Percentiles rank a stretch among this genome's conserved stretches.
Evolutionary conservation across 2,329 filamentous ascomycete genomes (phyloP).

Genomic region (Drechslera avenae): DNA sequence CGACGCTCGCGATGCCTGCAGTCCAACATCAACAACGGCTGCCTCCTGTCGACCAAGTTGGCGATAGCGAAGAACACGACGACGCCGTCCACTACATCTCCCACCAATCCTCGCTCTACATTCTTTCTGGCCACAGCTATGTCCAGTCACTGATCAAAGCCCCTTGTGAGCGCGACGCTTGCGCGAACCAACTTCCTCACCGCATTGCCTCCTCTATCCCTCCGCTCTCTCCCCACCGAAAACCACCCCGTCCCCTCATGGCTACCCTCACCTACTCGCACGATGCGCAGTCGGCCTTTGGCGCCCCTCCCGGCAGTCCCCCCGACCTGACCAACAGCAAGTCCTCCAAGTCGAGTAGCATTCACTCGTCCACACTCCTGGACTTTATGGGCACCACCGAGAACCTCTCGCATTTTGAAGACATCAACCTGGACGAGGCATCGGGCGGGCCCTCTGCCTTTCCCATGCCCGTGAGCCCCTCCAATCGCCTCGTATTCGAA

Average conservation of each 20-base stretch:
- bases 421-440: constrained; percentile 81
- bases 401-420: constrained; percentile 83
- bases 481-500: constrained; percentile 41
- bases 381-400: constrained; percentile 63
- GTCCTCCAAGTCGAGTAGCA: constrained; percentile 88
- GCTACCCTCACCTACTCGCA: constrained; percentile 40
- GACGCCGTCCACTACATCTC: constrained; percentile 29
- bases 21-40: constrained; percentile 29
- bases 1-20: constrained; percentile 33
- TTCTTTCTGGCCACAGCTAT: constrained; percentile 46
- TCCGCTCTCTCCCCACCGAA: constrained; percentile 19
- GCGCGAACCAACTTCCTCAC: constrained; percentile 27
- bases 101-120: constrained; percentile 34
- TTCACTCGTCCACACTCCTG: constrained; percentile 77
- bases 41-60: constrained; percentile 17
- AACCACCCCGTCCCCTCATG: constrained; percentile 45
- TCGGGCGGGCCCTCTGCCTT: constrained; percentile 48
- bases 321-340: constrained; percentile 83
- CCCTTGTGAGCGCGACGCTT: constrained; percentile 33
- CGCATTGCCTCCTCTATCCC: constrained; percentile 31
- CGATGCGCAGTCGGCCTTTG: constrained; percentile 36
- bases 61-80: constrained; percentile 10
- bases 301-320: constrained; percentile 67
- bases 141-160: constrained; percentile 39
- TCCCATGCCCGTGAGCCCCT: constrained; percentile 45